phyloP scores from a whole-genome alignment of 2,329 filamentous ascomycete species.

The Juglanconis oblonga region DNA sequence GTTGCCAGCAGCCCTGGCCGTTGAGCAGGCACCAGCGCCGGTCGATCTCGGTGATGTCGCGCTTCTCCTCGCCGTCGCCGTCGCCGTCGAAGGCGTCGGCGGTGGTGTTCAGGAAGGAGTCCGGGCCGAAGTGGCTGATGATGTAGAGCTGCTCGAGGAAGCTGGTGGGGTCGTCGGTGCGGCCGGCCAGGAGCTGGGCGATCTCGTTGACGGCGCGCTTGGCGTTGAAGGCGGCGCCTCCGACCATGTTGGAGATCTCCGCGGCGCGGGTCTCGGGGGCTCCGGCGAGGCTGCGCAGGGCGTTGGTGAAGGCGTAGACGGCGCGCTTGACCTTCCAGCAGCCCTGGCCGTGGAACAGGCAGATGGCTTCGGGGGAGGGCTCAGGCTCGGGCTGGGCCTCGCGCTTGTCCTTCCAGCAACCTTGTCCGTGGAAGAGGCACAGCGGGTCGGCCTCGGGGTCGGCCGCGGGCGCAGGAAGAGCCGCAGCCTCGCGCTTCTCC shows the following conservation, averaged over 20 bases:
- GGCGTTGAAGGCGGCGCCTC: slow-evolving; percentile 35
- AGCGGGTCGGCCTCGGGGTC: slow-evolving; percentile 24
- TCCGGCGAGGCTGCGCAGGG: slow-evolving; percentile 24
- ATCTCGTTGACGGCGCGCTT: slow-evolving; percentile 38
- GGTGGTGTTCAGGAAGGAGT: slow-evolving; percentile 7
- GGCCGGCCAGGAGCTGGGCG: slow-evolving; percentile 32
- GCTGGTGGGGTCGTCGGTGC: slow-evolving; percentile 26
- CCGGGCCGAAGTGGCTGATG: slow-evolving; percentile 23
- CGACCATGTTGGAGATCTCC: slow-evolving; percentile 31
- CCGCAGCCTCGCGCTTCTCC: slow-evolving; percentile 23
- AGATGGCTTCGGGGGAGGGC: slow-evolving; percentile 11
- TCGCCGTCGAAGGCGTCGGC: slow-evolving; percentile 23
- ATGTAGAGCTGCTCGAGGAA: slow-evolving; percentile 33
- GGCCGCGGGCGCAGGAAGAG: background rate
- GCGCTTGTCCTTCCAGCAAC: slow-evolving; percentile 30
- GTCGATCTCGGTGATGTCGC: slow-evolving; percentile 3
- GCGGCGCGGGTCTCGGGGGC: slow-evolving; percentile 27
- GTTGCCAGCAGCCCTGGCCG: slow-evolving; percentile 4
- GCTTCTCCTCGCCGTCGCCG: slow-evolving; percentile 20
- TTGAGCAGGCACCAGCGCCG: background rate
- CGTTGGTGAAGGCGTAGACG: slow-evolving; percentile 30
- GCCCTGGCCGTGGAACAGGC: slow-evolving; percentile 30
- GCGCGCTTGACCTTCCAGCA: slow-evolving; percentile 44
- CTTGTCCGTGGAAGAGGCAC: slow-evolving; percentile 24
- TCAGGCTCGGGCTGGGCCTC: slow-evolving; percentile 18